These are phyloP conservation scores for Neofusicoccum sp. DNA, from an alignment of 2,329 filamentous ascomycete species.

Conservation along the genomic window DNA sequence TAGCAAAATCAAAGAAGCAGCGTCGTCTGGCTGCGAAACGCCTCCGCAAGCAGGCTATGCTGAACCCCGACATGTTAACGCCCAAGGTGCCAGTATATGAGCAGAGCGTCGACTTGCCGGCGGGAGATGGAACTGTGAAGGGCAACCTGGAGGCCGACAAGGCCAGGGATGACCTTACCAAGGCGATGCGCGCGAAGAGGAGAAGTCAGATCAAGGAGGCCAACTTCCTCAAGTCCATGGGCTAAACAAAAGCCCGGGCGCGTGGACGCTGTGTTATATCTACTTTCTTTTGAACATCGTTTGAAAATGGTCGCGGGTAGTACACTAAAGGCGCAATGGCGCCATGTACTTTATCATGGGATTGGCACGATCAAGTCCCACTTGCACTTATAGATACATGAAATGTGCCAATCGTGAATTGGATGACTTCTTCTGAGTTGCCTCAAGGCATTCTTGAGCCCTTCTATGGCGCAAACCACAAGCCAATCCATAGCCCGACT, in stretches of 20 bases:
- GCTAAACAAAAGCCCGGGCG: conserved; percentile 30
- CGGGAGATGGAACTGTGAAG: conserved; percentile 50
- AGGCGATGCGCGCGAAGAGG: conserved; percentile 73
- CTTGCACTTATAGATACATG: not conserved
- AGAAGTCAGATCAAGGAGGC: conserved; percentile 78
- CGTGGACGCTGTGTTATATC: not conserved
- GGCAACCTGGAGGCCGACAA: conserved; percentile 49
- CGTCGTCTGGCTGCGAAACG: conserved; percentile 70
- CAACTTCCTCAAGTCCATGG: conserved; percentile 83
- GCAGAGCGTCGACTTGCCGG: conserved; percentile 74
- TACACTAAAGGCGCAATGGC: not conserved
- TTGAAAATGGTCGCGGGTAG: not conserved
- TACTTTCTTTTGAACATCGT: not conserved
- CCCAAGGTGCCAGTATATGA: conserved; percentile 72
- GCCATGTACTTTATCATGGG: not conserved
- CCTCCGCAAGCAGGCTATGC: conserved; percentile 62
- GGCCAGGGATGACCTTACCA: conserved; percentile 65
- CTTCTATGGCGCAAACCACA: not conserved
- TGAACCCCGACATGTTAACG: conserved; percentile 65
- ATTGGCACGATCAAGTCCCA: not conserved
- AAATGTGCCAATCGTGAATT: too few relatives aligned
- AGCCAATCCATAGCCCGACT: not conserved
- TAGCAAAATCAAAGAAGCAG: conserved; percentile 85
- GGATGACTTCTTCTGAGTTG: not conserved
- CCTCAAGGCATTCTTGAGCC: not conserved